Evolutionary conservation across 2,329 filamentous ascomycete genomes (phyloP), one percentile per base, ranked within the genome.

Genomic region (Gaeumannomyces sp.): DNA sequence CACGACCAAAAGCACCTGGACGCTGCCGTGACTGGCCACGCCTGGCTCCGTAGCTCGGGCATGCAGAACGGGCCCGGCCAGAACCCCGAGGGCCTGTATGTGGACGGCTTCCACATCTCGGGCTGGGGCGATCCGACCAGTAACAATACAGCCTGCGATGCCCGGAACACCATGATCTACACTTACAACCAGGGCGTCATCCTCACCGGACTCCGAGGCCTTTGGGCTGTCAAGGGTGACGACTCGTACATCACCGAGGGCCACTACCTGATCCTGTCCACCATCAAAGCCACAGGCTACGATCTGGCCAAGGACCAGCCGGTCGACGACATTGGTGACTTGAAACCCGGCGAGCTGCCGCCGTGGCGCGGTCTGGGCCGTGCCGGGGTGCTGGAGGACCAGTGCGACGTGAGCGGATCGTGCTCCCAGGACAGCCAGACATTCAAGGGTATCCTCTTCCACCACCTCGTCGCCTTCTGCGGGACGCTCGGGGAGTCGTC

Each of bases 141-240:
- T 31, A 86, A 88, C 62, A 92, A 90, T 65, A 88, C 85, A 0
- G 82, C 85, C 68, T 97, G 94, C 74, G 91, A 97, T 73, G 75
- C 85, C 62, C 85, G 93, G 61, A 91, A 97, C 75, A 87, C 93
- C 70, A 94, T 93, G 88, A 89, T 97, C 11, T 97, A 93, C 76
- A 96, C 93, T 0, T 97, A 98, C 79, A 98, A 98, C 76, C 94
- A 98, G 76, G 94, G 93, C 28, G 92, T 97, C 4, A 72, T 98
- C 1, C 83, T 97, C 28, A 93, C 91, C 5, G 93, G 92, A 16
- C 85, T 92, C 64, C 85, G 91, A 45, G 90, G 89, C 1, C 81
- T 97, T 0, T 97, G 90, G 86, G 84, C 91, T 67, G 87, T 87
- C 19, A 97, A 91, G 0, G 90, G 89, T 16, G 84, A 87, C n/a